phyloP scores from a whole-genome alignment of 2,329 filamentous ascomycete species.

The Penicillium brasilianum region DNA sequence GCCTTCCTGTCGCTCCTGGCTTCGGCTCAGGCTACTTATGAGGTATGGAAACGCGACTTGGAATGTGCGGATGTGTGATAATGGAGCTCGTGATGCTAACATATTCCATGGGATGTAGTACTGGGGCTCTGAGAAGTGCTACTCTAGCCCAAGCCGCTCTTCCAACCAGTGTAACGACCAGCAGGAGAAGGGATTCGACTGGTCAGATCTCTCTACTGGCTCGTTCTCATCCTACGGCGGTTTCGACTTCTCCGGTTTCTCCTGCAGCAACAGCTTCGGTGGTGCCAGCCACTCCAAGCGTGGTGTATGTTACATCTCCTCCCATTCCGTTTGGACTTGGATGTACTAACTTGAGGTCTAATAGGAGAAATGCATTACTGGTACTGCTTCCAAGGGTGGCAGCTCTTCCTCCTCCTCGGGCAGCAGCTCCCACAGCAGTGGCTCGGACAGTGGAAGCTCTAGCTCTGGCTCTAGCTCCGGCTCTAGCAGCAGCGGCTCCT shows the following conservation, averaged over 20 bases:
- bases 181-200: constrained; percentile 75
- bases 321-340: background rate
- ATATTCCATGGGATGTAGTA: constrained; percentile 28
- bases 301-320: constrained; percentile 50
- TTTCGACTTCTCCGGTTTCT: constrained; percentile 75
- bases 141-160: constrained; percentile 71
- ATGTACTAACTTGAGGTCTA: constrained; percentile 22
- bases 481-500: constrained; percentile 23
- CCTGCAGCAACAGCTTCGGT: constrained; percentile 65
- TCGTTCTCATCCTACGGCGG: constrained; percentile 69
- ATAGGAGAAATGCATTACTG: constrained; percentile 55
- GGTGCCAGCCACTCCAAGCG: constrained; percentile 28
- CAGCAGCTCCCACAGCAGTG: constrained; percentile 17
- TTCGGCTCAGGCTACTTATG: constrained; percentile 49
- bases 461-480: background rate
- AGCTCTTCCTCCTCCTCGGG: constrained; percentile 28
- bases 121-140: constrained; percentile 61
- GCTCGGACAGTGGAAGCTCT: background rate
- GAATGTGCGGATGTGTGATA: background rate
- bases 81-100: background rate
- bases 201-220: constrained; percentile 66
- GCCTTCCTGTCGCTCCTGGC: constrained; percentile 49
- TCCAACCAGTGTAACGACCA: constrained; percentile 77
- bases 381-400: constrained; percentile 62
- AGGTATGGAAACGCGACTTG: constrained; percentile 46